phyloP scores from a whole-genome alignment of 1,139 yeast species.

The Zhuliangozyma parablackwelliae region DNA sequence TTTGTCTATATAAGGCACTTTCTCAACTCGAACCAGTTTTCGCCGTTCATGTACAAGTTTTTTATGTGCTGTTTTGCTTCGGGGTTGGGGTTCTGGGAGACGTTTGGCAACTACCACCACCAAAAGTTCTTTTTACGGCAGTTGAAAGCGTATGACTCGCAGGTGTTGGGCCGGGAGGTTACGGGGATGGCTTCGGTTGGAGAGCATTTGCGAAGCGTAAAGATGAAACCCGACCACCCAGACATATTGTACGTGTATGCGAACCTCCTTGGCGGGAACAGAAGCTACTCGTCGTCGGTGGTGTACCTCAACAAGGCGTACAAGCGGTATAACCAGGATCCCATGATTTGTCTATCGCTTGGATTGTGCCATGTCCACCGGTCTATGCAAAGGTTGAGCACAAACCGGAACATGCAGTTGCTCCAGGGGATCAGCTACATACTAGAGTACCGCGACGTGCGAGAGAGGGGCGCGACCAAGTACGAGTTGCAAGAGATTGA shows the following conservation, averaged over 20 bases:
- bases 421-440: slow-evolving; percentile 81
- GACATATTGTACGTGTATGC: slow-evolving; percentile 75
- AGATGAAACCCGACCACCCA: slow-evolving; percentile 54
- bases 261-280: slow-evolving; percentile 72
- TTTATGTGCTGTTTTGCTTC: slow-evolving; percentile 68
- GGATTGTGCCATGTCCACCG: slow-evolving; percentile 87
- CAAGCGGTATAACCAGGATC: slow-evolving; percentile 64
- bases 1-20: slow-evolving; percentile 56
- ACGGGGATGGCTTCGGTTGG: slow-evolving; percentile 77
- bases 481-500: slow-evolving; percentile 72
- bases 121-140: slow-evolving; percentile 89
- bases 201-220: slow-evolving; percentile 35
- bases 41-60: slow-evolving; percentile 61
- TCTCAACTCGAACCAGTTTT: slow-evolving; percentile 68
- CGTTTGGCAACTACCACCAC: slow-evolving; percentile 72
- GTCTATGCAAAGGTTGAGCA: slow-evolving; percentile 84
- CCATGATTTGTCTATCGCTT: slow-evolving; percentile 67
- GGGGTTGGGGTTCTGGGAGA: slow-evolving; percentile 52
- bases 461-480: slow-evolving; percentile 35
- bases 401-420: slow-evolving; percentile 80
- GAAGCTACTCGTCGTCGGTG: slow-evolving; percentile 76
- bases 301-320: slow-evolving; percentile 63
- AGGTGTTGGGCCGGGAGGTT: slow-evolving; percentile 47
- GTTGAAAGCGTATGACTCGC: slow-evolving; percentile 79
- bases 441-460: slow-evolving; percentile 59